phyloP scores from a whole-genome alignment of 1,284 basidiomycete species.

The Apiotrichum sp. region DNA sequence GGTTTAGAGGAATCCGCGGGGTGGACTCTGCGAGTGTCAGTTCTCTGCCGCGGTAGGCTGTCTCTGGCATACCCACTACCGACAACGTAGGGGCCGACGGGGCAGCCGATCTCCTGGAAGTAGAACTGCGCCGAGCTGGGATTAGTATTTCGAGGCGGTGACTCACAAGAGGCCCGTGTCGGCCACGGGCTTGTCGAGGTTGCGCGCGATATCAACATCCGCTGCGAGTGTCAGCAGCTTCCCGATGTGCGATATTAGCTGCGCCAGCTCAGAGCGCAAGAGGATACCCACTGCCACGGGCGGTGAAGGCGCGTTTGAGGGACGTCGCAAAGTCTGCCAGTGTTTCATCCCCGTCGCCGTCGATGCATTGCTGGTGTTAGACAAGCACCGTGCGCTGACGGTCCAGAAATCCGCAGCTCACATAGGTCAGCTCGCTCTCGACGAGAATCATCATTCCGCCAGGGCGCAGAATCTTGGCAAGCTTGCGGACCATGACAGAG shows the following conservation, averaged over 20 bases:
- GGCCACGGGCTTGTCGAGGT: constrained; percentile 16
- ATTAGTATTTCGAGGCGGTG: not conserved
- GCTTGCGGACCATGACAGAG: constrained; percentile 26
- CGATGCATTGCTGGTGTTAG: constrained; percentile 12
- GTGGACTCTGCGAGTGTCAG: no score
- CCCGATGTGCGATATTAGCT: no score
- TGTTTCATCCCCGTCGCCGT: constrained; percentile 1
- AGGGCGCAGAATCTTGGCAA: constrained; percentile 31
- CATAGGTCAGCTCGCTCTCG: constrained; percentile 35
- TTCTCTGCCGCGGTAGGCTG: not conserved
- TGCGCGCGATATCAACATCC: constrained; percentile 20
- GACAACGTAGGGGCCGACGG: constrained; percentile 24
- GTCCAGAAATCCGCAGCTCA: constrained; percentile 14
- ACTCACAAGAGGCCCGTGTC: constrained; percentile 36
- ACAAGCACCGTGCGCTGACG: not conserved
- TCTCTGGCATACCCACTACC: constrained; percentile 23
- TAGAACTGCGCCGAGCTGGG: constrained; percentile 27
- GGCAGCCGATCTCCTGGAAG: constrained; percentile 35
- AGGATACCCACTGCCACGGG: constrained; percentile 18
- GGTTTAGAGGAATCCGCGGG: not conserved
- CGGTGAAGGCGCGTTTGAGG: constrained; percentile 22
- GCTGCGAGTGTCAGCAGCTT: constrained; percentile 11
- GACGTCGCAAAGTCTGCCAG: constrained; percentile 24
- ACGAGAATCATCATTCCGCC: constrained; percentile 39
- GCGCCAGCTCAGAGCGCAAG: no score